Base-by-base conservation (phyloP, 2,329 filamentous ascomycete genomes). In the Scortechinia acanthostroma region DNA sequence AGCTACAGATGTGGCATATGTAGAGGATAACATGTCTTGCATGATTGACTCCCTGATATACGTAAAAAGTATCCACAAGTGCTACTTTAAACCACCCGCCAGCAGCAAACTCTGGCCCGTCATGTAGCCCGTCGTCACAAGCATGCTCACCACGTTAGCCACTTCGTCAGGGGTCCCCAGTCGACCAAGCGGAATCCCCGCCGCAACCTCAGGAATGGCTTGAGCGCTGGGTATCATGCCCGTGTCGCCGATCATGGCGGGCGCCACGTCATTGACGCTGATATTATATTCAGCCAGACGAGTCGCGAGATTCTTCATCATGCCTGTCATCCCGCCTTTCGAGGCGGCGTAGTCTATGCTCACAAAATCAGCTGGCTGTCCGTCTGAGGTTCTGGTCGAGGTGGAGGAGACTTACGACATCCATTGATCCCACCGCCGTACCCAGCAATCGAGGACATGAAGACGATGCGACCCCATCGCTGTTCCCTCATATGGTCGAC, bases 391-490 rank as follows among this genome's bases (percentile, higher is more conserved):
- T 21, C 21, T 15, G n/a, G 16, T 10, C 10, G 21, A 44, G 15
- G 59, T 58, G 14, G 60, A 58, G 60, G 58, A 3, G 59, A 58
- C n/a, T 63, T 62, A 15, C 62, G 60, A 2, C 60, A 63, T 2
- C 60, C 60, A 19, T 63, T 63, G 14, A 63, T 54, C 0, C 60
- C 60, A 0, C 60, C 58, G 2, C 60, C 60, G 16, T 52, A 49
- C 35, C 58, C 54, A 13, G 60, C 58, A 19, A 63, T 62, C 42
- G 59, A 63, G 4, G 60, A 59, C 2, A 63, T 51, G 6, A 63
- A 46, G 14, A 63, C 52, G 4, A 63, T 52, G 0, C 60, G 48
- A 2, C 60, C 60, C 60, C 58, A 63, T 2, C 47, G 43, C 46
- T 63, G 60, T 0, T 44, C 21, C 4, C 60, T 51, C 60, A 63